These are phyloP conservation scores for Protomyces pachydermus DNA, from an alignment of 1,139 yeast genomes.

Conservation along the genomic window DNA sequence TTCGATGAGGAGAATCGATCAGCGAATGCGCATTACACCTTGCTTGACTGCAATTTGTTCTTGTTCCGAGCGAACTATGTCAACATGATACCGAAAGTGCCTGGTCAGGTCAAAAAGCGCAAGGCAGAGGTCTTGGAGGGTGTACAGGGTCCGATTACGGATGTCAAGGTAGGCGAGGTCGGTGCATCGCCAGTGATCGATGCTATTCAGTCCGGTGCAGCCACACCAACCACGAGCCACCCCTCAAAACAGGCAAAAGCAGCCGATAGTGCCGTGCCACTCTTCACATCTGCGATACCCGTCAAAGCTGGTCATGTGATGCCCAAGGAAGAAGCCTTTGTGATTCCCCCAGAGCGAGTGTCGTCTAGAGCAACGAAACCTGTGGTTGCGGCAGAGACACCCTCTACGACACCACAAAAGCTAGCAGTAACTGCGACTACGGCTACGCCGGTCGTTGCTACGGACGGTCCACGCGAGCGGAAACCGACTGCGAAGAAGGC, in stretches of 20 bases:
- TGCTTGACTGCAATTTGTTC: constrained; percentile 27
- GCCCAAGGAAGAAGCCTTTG: constrained; percentile 1
- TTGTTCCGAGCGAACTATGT: constrained; percentile 27
- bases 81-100: background rate
- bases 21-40: constrained; percentile 28
- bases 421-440: constrained; percentile 1
- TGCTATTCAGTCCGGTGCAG: background rate
- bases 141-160: background rate
- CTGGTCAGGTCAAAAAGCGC: constrained; percentile 6
- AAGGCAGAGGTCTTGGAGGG: constrained; percentile 6
- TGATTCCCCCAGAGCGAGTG: background rate
- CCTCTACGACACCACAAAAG: constrained; percentile 8
- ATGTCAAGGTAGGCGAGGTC: background rate
- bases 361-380: background rate
- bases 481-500: constrained; percentile 20
- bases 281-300: background rate
- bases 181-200: background rate
- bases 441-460: background rate
- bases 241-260: background rate
- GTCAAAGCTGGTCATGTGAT: background rate
- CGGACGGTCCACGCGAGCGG: constrained; percentile 14
- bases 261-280: background rate
- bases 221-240: background rate
- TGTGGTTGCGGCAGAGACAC: background rate
- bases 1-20: constrained; percentile 28